These are phyloP conservation scores for Poa pratensis DNA, from an alignment of 176 grass and related monocot genomes.

Conservation along the genomic window DNA sequence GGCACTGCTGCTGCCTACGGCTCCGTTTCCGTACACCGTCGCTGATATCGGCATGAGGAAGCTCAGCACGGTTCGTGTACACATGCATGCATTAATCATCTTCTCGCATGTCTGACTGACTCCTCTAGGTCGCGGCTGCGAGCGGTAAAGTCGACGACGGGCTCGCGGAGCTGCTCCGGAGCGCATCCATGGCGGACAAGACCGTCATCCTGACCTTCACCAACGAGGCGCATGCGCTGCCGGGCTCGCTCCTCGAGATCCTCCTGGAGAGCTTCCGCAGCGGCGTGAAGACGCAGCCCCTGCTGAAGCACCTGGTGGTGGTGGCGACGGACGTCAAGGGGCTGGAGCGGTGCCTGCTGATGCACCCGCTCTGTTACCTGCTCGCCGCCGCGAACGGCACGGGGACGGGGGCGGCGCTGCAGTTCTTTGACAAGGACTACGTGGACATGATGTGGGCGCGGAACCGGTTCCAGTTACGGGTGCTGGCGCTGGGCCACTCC, in stretches of 20 bases:
- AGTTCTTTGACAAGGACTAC: too few species aligned
- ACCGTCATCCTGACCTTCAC: not conserved
- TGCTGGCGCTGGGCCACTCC: slow-evolving; percentile 59
- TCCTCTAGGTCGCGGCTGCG: not conserved
- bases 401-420: too few species aligned
- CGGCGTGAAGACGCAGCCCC: not conserved
- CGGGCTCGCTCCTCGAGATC: not conserved
- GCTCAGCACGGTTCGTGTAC: not conserved
- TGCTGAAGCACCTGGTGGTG: slow-evolving; percentile 2
- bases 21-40: not conserved
- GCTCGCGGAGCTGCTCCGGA: not conserved
- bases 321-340: not conserved
- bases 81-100: not conserved
- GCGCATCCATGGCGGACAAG: not conserved
- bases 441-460: slow-evolving; percentile 23
- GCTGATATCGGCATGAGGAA: not conserved
- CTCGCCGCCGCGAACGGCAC: not conserved
- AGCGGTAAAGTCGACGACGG: not conserved
- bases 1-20: not conserved
- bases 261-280: not conserved
- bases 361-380: not conserved
- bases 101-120: not conserved
- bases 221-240: not conserved
- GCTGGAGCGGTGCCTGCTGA: not conserved
- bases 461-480: slow-evolving; percentile 40